Percentiles rank a stretch among this genome's conserved stretches.
phyloP scores from a whole-genome alignment of 1,139 yeast genomes.

The Geotrichum australiense region DNA sequence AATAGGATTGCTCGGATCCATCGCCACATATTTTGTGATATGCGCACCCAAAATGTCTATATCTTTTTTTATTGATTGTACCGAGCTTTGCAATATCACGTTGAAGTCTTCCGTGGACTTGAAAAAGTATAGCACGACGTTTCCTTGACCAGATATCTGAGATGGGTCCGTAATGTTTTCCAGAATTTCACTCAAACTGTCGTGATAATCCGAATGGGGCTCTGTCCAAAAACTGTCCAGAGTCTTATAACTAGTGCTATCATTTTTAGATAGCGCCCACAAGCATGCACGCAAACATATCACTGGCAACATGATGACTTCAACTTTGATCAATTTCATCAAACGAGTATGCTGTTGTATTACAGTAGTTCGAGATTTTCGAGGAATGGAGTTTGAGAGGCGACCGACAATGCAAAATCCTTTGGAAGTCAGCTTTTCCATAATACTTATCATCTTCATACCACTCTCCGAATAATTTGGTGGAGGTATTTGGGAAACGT shows the following conservation, averaged over 20 bases:
- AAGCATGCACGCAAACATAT: constrained; percentile 15
- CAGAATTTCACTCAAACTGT: constrained; percentile 6
- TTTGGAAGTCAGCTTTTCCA: constrained; percentile 5
- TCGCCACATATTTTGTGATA: no score
- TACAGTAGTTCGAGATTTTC: no score
- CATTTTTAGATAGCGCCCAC: constrained; percentile 8
- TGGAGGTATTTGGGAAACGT: constrained; percentile 11
- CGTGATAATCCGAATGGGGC: constrained; percentile 3
- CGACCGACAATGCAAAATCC: constrained; percentile 13
- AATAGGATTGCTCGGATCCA: no score
- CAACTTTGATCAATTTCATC: constrained; percentile 6
- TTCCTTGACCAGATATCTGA: constrained; percentile 2
- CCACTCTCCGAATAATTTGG: constrained; percentile 7
- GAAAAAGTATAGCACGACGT: constrained; percentile 9
- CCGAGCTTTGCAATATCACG: constrained; percentile 3
- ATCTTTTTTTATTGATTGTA: constrained; percentile 1
- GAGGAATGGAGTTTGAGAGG: no score
- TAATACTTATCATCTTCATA: constrained; percentile 10
- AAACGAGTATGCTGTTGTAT: not conserved
- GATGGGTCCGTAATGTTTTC: no score
- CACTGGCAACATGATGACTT: constrained; percentile 9
- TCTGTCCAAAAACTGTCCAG: constrained; percentile 17
- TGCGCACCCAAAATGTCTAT: constrained; percentile 12
- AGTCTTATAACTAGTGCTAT: not conserved
- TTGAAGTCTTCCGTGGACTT: constrained; percentile 7